Conservation (phyloP, 495 filamentous ascomycete species). For the Wilcoxina mikolae region DNA sequence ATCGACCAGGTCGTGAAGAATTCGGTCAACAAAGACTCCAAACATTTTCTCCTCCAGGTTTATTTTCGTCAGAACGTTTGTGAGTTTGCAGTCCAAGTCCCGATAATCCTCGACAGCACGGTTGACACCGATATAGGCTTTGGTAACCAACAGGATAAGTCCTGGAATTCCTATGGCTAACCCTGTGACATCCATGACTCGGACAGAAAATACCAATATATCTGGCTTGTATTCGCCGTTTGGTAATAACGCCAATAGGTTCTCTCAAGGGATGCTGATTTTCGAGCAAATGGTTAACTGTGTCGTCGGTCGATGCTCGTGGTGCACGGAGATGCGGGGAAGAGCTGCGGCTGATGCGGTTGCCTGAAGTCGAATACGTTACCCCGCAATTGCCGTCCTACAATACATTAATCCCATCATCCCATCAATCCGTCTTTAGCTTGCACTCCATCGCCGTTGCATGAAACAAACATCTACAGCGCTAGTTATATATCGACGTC, state of each 20-base stretch:
- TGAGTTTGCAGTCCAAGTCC: background rate
- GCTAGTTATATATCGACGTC: too few relatives aligned
- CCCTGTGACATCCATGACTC: background rate
- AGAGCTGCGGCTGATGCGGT: background rate
- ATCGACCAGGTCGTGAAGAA: background rate
- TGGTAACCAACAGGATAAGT: background rate
- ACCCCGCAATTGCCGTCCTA: too few relatives aligned
- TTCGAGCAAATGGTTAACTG: background rate
- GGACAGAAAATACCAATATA: background rate
- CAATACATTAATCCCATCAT: too few relatives aligned
- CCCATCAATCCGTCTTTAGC: too few relatives aligned
- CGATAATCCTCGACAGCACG: background rate
- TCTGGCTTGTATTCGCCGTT: background rate
- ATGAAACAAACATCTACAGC: too few relatives aligned
- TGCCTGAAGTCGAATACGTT: background rate
- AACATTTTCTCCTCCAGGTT: background rate
- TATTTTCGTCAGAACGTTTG: background rate
- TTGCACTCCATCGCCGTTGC: too few relatives aligned
- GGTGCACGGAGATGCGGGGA: background rate
- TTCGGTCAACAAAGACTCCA: background rate
- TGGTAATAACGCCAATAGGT: background rate
- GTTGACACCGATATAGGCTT: background rate
- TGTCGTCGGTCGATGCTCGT: background rate
- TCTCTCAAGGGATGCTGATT: too few relatives aligned
- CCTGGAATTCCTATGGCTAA: background rate